Evolutionary conservation across 805 yeast genomes (phyloP).

Genomic region (Wickerhamiella spandovensis): DNA sequence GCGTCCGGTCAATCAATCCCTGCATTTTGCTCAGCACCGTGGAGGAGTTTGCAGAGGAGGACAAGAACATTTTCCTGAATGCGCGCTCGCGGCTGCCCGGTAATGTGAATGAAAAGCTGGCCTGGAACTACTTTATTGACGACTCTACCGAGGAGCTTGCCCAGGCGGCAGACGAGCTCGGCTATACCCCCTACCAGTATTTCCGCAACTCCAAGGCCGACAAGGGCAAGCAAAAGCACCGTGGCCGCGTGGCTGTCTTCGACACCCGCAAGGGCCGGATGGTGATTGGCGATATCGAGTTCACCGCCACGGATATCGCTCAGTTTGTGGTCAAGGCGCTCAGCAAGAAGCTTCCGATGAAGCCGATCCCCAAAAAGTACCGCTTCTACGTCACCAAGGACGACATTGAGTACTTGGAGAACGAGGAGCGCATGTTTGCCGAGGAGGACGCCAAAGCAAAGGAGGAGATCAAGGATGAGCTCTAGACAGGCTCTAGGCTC

Average conservation of each 20-base stretch:
- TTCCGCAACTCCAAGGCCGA: constrained; percentile 2
- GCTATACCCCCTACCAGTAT: constrained; percentile 3
- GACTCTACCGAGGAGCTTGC: constrained; percentile 7
- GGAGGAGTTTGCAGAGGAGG: constrained; percentile 7
- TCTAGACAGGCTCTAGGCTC: too few species aligned
- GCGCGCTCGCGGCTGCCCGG: constrained; percentile 8
- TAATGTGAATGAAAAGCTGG: constrained; percentile 4
- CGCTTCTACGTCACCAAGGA: constrained; percentile 13
- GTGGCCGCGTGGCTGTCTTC: constrained; percentile 12
- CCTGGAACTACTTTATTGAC: constrained; percentile 13
- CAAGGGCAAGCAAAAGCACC: constrained; percentile 1
- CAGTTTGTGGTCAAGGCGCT: constrained; percentile 3
- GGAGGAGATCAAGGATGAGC: constrained; percentile 6
- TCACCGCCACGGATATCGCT: constrained; percentile 5
- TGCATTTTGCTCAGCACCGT: constrained; percentile 12
- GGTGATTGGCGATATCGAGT: constrained; percentile 5
- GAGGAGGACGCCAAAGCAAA: constrained; percentile 3
- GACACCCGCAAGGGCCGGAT: constrained; percentile 8
- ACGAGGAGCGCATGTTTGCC: constrained; percentile 2
- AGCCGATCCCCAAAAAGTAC: constrained; percentile 11
- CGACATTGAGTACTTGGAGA: constrained; percentile 12
- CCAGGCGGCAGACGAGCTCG: constrained; percentile 10
- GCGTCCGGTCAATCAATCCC: constrained; percentile 12
- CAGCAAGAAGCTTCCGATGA: constrained; percentile 4
- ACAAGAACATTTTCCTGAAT: constrained; percentile 8